These are phyloP conservation scores for Bimuria novae-zelandiae DNA, from an alignment of 2,329 filamentous ascomycete genomes.

Conservation along the genomic window DNA sequence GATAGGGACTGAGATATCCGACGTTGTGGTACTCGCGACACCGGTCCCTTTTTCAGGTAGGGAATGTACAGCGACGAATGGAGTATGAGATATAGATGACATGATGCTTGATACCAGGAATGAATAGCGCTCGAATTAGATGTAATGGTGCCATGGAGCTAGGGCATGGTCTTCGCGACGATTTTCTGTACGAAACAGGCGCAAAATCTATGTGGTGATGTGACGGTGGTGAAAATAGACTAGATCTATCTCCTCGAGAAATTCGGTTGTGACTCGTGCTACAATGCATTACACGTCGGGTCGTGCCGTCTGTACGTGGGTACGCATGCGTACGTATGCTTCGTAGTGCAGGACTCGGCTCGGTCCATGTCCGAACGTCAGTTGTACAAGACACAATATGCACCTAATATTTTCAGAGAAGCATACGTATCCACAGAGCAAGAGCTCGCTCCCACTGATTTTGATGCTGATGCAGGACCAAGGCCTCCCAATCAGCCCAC, in stretches of 20 bases:
- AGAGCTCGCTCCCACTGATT: neutral
- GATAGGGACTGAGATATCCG: too few relatives aligned
- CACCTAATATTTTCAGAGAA: neutral
- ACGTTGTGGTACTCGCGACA: too few relatives aligned
- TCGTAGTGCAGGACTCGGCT: too few relatives aligned
- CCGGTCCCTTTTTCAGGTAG: too few relatives aligned
- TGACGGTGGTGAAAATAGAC: conserved; percentile 1
- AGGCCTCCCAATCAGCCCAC: too few relatives aligned
- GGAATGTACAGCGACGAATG: neutral
- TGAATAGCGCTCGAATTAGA: conserved; percentile 4
- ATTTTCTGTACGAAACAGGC: neutral
- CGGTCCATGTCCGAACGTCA: neutral
- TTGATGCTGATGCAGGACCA: too few relatives aligned
- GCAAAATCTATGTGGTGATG: neutral
- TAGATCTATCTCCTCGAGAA: neutral
- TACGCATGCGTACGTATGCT: too few relatives aligned
- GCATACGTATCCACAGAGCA: neutral
- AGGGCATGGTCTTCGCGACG: neutral
- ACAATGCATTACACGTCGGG: neutral
- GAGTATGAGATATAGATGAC: neutral
- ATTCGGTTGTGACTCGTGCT: neutral
- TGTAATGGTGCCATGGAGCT: conserved; percentile 5
- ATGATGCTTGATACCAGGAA: conserved; percentile 23
- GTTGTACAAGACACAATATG: too few relatives aligned
- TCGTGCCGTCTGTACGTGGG: neutral